phyloP scores from a whole-genome alignment of 2,329 filamentous ascomycete species.

The Apiospora saccharicola region DNA sequence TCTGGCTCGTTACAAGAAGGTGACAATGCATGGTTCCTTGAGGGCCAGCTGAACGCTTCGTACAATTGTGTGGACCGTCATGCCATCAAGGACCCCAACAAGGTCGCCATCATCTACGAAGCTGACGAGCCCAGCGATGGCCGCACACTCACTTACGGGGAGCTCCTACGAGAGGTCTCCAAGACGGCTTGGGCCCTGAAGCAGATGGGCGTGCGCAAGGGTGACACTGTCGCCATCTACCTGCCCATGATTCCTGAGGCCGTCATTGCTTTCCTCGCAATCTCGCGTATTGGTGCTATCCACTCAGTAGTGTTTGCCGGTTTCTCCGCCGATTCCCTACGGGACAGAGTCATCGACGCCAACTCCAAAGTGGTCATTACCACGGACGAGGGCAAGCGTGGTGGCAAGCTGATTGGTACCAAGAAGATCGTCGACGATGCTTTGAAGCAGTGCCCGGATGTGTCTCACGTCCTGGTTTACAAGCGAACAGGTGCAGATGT shows the following conservation, averaged over 20 bases:
- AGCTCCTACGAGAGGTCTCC: constrained; percentile 92
- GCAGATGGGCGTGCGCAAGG: constrained; percentile 95
- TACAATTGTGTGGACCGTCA: constrained; percentile 98
- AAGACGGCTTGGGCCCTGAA: constrained; percentile 87
- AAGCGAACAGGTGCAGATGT: constrained; percentile 94
- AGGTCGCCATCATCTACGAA: constrained; percentile 97
- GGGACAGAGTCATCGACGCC: constrained; percentile 92
- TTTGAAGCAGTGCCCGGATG: constrained; percentile 91
- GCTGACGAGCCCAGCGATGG: constrained; percentile 89
- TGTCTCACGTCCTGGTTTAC: constrained; percentile 86
- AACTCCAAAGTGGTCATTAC: constrained; percentile 95
- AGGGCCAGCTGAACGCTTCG: constrained; percentile 91
- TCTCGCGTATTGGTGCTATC: constrained; percentile 89
- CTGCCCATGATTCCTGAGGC: constrained; percentile 99
- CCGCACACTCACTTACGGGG: constrained; percentile 88
- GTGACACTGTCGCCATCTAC: constrained; percentile 96
- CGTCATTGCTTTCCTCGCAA: constrained; percentile 88
- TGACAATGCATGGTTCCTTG: constrained; percentile 93
- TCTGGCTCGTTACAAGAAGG: constrained; percentile 78
- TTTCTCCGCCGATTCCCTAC: constrained; percentile 94
- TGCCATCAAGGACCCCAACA: constrained; percentile 92
- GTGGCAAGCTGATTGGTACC: constrained; percentile 95
- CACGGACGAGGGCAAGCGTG: constrained; percentile 95
- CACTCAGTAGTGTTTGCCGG: constrained; percentile 98
- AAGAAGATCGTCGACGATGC: constrained; percentile 99